phyloP scores from a whole-genome alignment of 1,284 basidiomycete species.

The Ustilago nuda region DNA sequence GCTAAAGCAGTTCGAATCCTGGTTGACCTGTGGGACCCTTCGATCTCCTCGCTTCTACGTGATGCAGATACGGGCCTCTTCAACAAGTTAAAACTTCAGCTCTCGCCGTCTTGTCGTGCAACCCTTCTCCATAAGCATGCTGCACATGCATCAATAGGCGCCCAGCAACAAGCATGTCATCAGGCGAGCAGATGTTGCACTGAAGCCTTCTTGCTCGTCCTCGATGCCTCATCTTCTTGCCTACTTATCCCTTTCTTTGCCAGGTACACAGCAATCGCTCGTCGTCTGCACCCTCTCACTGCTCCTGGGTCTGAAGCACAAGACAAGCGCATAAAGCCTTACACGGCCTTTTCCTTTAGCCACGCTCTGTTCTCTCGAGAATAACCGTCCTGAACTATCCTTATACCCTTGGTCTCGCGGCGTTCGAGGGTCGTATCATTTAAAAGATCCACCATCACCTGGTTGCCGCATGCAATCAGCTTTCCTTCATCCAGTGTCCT shows the following conservation, averaged over 20 bases:
- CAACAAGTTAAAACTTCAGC: not conserved
- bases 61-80: not conserved
- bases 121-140: not conserved
- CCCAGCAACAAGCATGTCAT: not conserved
- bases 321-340: not conserved
- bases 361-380: not conserved
- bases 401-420: not conserved
- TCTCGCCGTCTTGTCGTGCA: not conserved
- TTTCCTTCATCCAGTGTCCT: not conserved
- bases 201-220: not conserved
- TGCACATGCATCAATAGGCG: not conserved
- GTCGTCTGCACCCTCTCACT: not conserved
- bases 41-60: not conserved
- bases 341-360: not conserved
- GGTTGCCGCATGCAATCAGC: not conserved
- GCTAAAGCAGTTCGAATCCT: not conserved
- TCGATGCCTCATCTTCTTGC: not conserved
- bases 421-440: not conserved
- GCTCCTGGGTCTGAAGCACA: not conserved
- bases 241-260: not conserved
- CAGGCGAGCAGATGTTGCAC: not conserved
- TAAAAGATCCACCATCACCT: not conserved
- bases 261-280: not conserved
- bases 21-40: not conserved
- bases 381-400: not conserved